Percentiles rank a stretch among this genome's conserved stretches.
These are phyloP conservation scores for Candida sp. DNA, from an alignment of 1,139 yeast species.

Conservation along the genomic window DNA sequence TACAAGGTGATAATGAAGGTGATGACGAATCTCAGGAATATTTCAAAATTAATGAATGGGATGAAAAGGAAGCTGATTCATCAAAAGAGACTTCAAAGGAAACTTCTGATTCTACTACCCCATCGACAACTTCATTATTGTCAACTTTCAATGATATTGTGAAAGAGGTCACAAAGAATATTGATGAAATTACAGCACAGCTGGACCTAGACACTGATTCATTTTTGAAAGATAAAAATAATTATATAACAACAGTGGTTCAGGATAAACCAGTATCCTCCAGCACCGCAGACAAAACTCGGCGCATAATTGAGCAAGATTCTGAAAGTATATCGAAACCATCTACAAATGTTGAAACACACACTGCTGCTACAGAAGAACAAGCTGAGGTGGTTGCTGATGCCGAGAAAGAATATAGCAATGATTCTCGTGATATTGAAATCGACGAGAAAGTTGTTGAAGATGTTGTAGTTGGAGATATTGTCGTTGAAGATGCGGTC, in stretches of 20 bases:
- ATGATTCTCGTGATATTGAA: neutral
- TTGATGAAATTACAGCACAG: slow-evolving; percentile 13
- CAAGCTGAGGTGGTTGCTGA: slow-evolving; percentile 2
- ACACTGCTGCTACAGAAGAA: slow-evolving; percentile 4
- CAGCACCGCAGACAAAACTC: neutral
- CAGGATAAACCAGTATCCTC: neutral
- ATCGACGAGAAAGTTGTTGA: slow-evolving; percentile 1
- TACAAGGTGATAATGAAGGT: slow-evolving; percentile 31
- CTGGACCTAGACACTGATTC: slow-evolving; percentile 16
- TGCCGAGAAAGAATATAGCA: neutral
- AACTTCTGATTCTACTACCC: neutral
- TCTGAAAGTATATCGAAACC: neutral
- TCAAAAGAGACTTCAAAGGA: neutral
- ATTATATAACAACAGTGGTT: slow-evolving; percentile 11
- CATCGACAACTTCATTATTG: slow-evolving; percentile 1
- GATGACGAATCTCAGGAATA: slow-evolving; percentile 24
- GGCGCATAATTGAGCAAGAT: neutral
- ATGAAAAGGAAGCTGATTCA: slow-evolving; percentile 3
- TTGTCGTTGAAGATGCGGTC: neutral
- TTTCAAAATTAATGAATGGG: slow-evolving; percentile 25
- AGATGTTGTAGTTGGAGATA: neutral
- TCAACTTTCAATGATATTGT: slow-evolving; percentile 13
- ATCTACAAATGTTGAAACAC: slow-evolving; percentile 5
- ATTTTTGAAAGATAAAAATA: slow-evolving; percentile 12
- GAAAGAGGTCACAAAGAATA: slow-evolving; percentile 16